Conservation (phyloP, 73 alveolate species). For the Tetrahymena borealis region DNA sequence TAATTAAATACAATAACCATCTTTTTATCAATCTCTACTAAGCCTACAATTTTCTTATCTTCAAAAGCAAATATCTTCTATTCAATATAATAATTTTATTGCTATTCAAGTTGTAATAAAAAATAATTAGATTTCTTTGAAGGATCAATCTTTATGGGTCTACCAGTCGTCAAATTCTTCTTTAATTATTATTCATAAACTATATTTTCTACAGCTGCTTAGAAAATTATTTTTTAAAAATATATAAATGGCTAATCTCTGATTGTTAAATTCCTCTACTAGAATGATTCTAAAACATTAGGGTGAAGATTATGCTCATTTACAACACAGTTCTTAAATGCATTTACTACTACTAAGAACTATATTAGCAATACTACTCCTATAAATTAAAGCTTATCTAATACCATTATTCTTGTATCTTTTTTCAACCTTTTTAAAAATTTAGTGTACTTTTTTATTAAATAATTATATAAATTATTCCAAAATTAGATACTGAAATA, state of each 20-base stretch:
- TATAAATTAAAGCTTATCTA: background rate
- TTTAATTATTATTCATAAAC: background rate
- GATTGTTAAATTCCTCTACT: background rate
- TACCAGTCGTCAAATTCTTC: background rate
- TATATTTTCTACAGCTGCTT: background rate
- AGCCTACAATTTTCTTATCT: background rate
- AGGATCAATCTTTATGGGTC: background rate
- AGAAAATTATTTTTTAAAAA: background rate
- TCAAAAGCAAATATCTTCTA: background rate
- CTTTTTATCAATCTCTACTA: background rate
- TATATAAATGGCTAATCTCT: background rate
- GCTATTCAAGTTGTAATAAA: background rate
- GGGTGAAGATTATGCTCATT: background rate
- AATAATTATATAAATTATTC: background rate
- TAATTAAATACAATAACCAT: background rate
- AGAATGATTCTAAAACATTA: background rate
- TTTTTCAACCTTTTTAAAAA: background rate
- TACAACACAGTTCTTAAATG: background rate
- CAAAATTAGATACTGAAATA: background rate
- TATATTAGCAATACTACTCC: background rate
- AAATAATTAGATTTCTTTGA: background rate
- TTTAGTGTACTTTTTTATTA: background rate
- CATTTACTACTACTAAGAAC: background rate
- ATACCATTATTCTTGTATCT: background rate
- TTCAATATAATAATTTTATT: background rate